Evolutionary conservation across 2,329 filamentous ascomycete genomes (phyloP).

Genomic region (Phaeosphaeriaceae sp.): DNA sequence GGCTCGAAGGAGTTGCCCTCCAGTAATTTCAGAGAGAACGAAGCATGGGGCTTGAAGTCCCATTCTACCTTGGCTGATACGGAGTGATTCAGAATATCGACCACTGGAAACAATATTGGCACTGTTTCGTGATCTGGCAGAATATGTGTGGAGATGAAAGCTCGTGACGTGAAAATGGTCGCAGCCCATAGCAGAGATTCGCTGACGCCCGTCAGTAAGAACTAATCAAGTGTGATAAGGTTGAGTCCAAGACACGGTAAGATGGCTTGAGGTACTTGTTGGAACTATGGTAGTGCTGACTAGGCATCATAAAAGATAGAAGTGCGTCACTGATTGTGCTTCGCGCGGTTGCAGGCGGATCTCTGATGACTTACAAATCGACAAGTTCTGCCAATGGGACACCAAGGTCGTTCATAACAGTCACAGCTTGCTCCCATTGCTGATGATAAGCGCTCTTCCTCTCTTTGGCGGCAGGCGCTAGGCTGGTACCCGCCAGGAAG

Average conservation of each 20-base stretch:
- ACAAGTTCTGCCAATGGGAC: slow-evolving; percentile 22
- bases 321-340: no score
- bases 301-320: background rate
- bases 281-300: background rate
- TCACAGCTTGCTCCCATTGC: slow-evolving; percentile 34
- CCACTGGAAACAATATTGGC: slow-evolving; percentile 57
- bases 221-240: background rate
- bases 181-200: slow-evolving; percentile 59
- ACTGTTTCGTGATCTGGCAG: slow-evolving; percentile 36
- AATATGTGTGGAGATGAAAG: slow-evolving; percentile 54
- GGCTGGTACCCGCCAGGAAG: slow-evolving; percentile 46
- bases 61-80: slow-evolving; percentile 56
- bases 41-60: slow-evolving; percentile 41
- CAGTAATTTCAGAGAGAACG: slow-evolving; percentile 50
- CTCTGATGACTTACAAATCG: slow-evolving; percentile 32
- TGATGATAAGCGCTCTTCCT: slow-evolving; percentile 25
- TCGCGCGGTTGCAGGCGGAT: background rate
- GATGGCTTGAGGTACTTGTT: background rate
- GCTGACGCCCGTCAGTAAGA: slow-evolving; percentile 44
- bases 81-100: slow-evolving; percentile 59
- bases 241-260: background rate
- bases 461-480: slow-evolving; percentile 34
- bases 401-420: slow-evolving; percentile 24
- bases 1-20: slow-evolving; percentile 41
- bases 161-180: slow-evolving; percentile 59